Conservation (phyloP, 805 yeast genomes). For the Saccharomycopsis schoenii region DNA sequence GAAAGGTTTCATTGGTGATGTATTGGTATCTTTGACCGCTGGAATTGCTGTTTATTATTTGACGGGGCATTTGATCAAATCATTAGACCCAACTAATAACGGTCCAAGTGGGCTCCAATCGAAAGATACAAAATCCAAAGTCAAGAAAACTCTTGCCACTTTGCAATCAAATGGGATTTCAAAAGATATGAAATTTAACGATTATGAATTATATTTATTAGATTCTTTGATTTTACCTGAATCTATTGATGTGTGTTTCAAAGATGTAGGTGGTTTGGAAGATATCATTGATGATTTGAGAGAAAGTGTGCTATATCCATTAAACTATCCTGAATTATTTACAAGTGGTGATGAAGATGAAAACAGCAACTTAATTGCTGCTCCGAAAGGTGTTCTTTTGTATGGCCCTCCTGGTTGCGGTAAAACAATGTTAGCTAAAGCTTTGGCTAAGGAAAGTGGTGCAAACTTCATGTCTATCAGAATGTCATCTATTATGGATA, state of each 20-base stretch:
- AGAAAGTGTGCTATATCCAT: conserved; percentile 83
- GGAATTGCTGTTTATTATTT: conserved; percentile 63
- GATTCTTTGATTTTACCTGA: conserved; percentile 75
- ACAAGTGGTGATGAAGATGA: conserved; percentile 27
- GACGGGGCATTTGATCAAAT: conserved; percentile 32
- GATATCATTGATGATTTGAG: conserved; percentile 71
- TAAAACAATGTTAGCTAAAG: conserved; percentile 94
- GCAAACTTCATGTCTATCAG: conserved; percentile 86
- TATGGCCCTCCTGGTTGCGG: conserved; percentile 99
- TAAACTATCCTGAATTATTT: conserved; percentile 67
- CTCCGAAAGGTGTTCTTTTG: conserved; percentile 88
- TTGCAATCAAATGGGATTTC: conserved; percentile 36
- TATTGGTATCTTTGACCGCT: conserved; percentile 48
- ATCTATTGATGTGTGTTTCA: conserved; percentile 67
- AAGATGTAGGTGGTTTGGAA: conserved; percentile 85
- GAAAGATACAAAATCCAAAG: conserved; percentile 52
- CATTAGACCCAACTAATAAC: conserved; percentile 23
- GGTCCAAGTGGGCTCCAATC: conserved; percentile 38
- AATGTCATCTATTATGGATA: conserved; percentile 92
- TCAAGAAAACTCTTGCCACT: conserved; percentile 45
- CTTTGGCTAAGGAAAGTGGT: conserved; percentile 82
- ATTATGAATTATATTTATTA: conserved; percentile 70
- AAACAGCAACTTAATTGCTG: conserved; percentile 61
- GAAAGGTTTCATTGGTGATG: conserved; percentile 32
- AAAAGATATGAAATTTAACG: conserved; percentile 39